Percentiles rank a stretch among this genome's conserved stretches.
Evolutionary conservation across 495 filamentous ascomycete species (phyloP).

Genomic region (Pseudomonodictys pantanalensis): DNA sequence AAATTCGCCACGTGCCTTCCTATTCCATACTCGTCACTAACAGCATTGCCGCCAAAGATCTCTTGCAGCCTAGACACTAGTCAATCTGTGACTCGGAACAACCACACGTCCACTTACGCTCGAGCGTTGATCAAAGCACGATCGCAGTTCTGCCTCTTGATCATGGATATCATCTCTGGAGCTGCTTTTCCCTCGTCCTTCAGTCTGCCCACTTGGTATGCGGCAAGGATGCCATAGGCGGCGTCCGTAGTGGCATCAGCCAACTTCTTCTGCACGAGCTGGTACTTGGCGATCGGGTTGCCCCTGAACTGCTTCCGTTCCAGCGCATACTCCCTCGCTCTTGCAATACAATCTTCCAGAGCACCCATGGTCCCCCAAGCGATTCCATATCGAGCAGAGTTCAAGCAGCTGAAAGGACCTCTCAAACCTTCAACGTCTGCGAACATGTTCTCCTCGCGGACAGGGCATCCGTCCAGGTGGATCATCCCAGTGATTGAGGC

Average conservation of each 20-base stretch:
- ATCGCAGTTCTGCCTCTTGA: constrained; percentile 98
- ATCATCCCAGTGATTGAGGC: constrained; percentile 98
- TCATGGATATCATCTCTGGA: constrained; percentile 98
- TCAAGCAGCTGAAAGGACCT: constrained; percentile 91
- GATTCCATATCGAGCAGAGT: constrained; percentile 89
- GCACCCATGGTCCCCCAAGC: constrained; percentile 92
- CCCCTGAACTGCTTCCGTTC: constrained; percentile 95
- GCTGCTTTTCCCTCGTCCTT: constrained; percentile 85
- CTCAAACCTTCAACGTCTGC: constrained; percentile 81
- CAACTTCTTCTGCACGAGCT: constrained; percentile 97
- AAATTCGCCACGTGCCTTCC: constrained; percentile 93
- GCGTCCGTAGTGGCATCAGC: constrained; percentile 89
- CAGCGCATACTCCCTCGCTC: constrained; percentile 81
- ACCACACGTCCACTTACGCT: constrained; percentile 49
- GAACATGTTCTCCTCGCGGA: constrained; percentile 91
- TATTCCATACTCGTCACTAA: constrained; percentile 93
- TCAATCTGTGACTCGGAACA: constrained; percentile 13
- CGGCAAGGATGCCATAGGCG: constrained; percentile 81
- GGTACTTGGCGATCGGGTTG: constrained; percentile 94
- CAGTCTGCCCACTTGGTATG: constrained; percentile 83
- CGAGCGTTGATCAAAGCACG: constrained; percentile 77
- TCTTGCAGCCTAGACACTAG: constrained; percentile 69
- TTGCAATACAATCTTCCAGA: constrained; percentile 80
- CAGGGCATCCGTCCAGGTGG: constrained; percentile 84
- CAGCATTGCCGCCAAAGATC: constrained; percentile 94